Evolutionary conservation across 163 green algal species (phyloP).

Genomic region (Prototheca wickerhamii): DNA sequence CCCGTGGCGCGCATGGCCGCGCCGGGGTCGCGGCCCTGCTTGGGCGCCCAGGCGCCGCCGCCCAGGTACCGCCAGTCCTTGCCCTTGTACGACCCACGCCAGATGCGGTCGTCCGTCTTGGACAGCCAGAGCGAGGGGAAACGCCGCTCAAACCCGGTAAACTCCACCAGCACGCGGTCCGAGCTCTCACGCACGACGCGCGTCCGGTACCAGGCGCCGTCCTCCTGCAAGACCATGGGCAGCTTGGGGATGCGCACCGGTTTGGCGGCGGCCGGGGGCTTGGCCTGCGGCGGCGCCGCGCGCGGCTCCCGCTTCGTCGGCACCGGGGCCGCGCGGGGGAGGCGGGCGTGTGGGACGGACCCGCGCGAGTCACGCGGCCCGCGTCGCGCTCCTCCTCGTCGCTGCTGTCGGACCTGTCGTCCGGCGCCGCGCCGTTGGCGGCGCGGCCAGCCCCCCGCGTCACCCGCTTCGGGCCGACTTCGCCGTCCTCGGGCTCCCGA

Average conservation of each 20-base stretch:
- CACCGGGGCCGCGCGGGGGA: background rate
- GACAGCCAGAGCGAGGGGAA: constrained; percentile 51
- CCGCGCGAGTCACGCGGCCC: background rate
- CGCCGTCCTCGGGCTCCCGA: no score
- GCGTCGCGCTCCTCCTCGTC: no score
- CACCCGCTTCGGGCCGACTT: no score
- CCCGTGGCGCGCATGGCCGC: background rate
- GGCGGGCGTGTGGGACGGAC: background rate
- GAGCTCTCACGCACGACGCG: constrained; percentile 36
- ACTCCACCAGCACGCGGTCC: constrained; percentile 37
- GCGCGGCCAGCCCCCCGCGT: no score
- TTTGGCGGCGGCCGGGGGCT: constrained; percentile 6
- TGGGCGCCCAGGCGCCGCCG: constrained; percentile 69
- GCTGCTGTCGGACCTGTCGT: no score
- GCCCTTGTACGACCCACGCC: constrained; percentile 72
- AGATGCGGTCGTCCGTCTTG: constrained; percentile 54
- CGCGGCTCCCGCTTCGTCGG: background rate
- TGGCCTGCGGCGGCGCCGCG: background rate
- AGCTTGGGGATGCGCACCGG: constrained; percentile 42
- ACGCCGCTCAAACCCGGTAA: constrained; percentile 45
- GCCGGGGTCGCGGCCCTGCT: constrained; percentile 4
- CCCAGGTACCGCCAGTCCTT: constrained; percentile 78
- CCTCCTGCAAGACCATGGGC: constrained; percentile 47
- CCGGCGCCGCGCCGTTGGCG: no score
- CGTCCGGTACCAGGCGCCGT: constrained; percentile 43